Evolutionary conservation across 371 early-diverging fungal genomes (phyloP), one percentile per base, ranked within the genome.

Genomic region (Cladochytrium tenue): DNA sequence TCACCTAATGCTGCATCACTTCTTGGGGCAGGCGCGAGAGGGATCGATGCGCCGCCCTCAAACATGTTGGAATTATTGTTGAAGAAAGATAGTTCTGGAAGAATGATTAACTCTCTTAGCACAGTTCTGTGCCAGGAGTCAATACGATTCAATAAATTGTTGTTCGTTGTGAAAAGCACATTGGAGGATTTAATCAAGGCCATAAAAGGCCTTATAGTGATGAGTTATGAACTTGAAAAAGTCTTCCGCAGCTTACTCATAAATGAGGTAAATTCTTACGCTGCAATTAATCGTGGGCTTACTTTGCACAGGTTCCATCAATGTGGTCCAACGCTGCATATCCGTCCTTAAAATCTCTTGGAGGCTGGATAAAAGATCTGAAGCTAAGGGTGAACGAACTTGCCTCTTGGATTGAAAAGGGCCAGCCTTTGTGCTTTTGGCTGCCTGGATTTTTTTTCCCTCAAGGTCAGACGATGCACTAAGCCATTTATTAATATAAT

Each of bases 381-480:
- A 74, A 75, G 43, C 51, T 64, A 28, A 58, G 85, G 27, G 69
- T 82, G 28, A 36, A 51, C 0, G 67, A 76, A 32, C 55, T 84
- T 20, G 52, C 59, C 4, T 50, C 62, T 13, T 84, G 85, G 85
- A 70, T 76, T 17, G 66, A 70, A 2, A 52, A 68, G 3, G 85
- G 85, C 0, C 81, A 84, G 61, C 85, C 85, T 10, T 60, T 61
- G 17, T 72, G 73, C 17, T 84, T 84, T 69, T 84, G 85, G 85
- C 71, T 84, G 1, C 77, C 82, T 4, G 85, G 85, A 4, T 81
- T 84, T 70, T 84, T 82, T 67, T 84, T 82, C 76, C 85, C 85
- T 13, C 85, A 84, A 75, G 80, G 79, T 76, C 53, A 2, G 31
- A 34, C 59, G 26, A 43, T 53, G 35, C 26, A 33, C 43, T 43